Evolutionary conservation across 2,329 filamentous ascomycete species (phyloP), one percentile per base, ranked within the genome.

Genomic region (Diaporthe destruens): DNA sequence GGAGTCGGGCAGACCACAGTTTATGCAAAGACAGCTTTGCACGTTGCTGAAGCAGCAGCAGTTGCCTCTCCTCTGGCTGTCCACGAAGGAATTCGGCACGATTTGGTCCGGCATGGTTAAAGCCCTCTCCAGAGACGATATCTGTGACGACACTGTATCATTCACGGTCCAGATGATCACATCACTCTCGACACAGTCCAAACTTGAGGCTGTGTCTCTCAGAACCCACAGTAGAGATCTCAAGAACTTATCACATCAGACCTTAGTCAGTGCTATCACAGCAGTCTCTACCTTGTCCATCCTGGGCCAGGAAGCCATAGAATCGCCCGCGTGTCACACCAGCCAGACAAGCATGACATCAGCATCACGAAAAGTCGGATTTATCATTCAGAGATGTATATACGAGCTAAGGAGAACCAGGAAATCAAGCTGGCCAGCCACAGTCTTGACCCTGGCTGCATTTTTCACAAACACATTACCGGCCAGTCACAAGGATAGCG

Each of bases 31-130:
- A 44, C 80, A 83, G 53, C 76, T 86, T 25, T 77, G 81, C 0
- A 71, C 51, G 0, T 74, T 87, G 23, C 75, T 88, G 32, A 75
- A 77, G 6, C 76, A 75, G 42, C 79, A 79, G 1, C 72, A 75
- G 6, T 75, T 88, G 32, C 84, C 84, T 0, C 67, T 79, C 6
- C 79, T 82, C 12, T 88, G 86, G 86, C 77, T 88, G 34, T 81
- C 82, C 6, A 85, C 84, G 0, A 78, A 76, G 32, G 81, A 80
- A 4, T 84, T 87, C 69, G 77, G 79, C n/a, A 72, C 74, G 1
- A 54, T 86, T 36, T 88, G 86, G 86, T 79, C 79, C 4, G 75
- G 77, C 12, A 79, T 82, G 4, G 77, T 84, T 25, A 81, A 81
- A 25, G 75, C 74, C 9, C 72, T 87, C 20, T 82, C 83, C 0